Base-by-base conservation (phyloP, 2,329 filamentous ascomycete genomes). In the Hypoxylon sp. region DNA sequence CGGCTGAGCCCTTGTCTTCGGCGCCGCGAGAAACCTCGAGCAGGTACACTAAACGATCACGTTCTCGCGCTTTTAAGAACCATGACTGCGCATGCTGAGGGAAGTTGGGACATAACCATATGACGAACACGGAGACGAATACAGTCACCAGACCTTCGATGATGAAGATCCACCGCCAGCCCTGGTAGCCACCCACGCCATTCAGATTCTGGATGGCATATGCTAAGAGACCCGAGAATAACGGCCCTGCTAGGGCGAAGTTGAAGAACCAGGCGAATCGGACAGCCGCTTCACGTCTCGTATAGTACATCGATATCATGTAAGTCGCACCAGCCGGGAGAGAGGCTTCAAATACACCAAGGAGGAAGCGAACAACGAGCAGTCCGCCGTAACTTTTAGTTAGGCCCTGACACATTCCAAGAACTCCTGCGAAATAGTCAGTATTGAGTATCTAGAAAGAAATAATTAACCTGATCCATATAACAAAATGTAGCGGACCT, bases 331-430 rank as follows among this genome's bases (percentile, higher is more conserved):
- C 77, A 26, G 78, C 76, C 3, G 75, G 75, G 35, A 79, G 76
- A 8, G 70, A 66, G 10, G 72, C 69, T 59, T 97, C 94, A 75
- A 97, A 97, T 3, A 92, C 87, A 59, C 91, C 90, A 83, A 94
- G 94, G 33, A 97, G 82, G 67, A 97, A 74, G 35, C 78, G 75
- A 47, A 75, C 46, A 42, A 68, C 66, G 54, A 78, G 69, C 42
- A 82, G 74, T 2, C 81, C 81, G 17, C 74, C 75, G 35, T 83
- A 84, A 35, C 76, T 80, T 26, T 70, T 51, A 0, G 80, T 81
- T 2, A 83, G 63, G 0, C 82, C 82, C 67, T 83, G 80, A 29
- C 81, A 83, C 71, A 82, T 77, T 1, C 81, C 81, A 11, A 84
- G 69, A 17, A 83, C 71, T 1, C 81, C 82, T 82, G 64, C 13